Evolutionary conservation across 192 early-diverging fungal genomes (phyloP), one percentile per base, ranked within the genome.

Genomic region (Gryganskiella cystojenkinii): DNA sequence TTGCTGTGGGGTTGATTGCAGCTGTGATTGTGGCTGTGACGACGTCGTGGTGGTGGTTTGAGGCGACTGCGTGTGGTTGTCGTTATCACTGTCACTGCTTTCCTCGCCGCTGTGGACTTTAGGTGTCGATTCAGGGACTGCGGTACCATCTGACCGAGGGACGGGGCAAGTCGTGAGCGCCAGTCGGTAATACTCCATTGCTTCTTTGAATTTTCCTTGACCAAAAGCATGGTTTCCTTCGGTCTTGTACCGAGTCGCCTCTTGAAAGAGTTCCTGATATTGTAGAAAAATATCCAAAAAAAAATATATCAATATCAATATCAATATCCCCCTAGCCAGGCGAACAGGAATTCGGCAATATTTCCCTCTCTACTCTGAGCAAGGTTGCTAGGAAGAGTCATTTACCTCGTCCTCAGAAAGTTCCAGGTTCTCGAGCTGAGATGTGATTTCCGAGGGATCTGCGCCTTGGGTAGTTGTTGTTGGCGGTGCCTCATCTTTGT

Each of bases 161-260:
- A 60, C 54, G 9, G 86, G 86, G 63, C 83, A 86, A 8, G 78
- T 66, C 13, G 73, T 73, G 31, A 81, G 46, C 8, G 86, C 86
- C 28, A 81, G 67, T 42, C 84, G 62, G 40, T 87, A 87, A 27
- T 70, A 60, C 19, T 61, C 47, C 33, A 86, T 51, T 4, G 86
- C 86, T 42, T 86, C 71, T 1, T 56, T 56, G 56, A 78, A 89
- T 27, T 84, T 65, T 30, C 67, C 72, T 25, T 67, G 49, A 1
- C 70, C 82, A 73, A 89, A 89, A 17, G 47, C 53, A 11, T 78
- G 49, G 30, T 89, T 89, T 24, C 88, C 88, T 30, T 37, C 40
- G 17, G 49, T 33, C 56, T 89, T 89, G 61, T 79, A 76, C n/a
- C 64, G 56, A 42, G 78, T 80, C 15, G 88, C 83, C 53, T 87